These are phyloP conservation scores for Hypoxylon sp. DNA, from an alignment of 2,329 filamentous ascomycete genomes.

Conservation along the genomic window DNA sequence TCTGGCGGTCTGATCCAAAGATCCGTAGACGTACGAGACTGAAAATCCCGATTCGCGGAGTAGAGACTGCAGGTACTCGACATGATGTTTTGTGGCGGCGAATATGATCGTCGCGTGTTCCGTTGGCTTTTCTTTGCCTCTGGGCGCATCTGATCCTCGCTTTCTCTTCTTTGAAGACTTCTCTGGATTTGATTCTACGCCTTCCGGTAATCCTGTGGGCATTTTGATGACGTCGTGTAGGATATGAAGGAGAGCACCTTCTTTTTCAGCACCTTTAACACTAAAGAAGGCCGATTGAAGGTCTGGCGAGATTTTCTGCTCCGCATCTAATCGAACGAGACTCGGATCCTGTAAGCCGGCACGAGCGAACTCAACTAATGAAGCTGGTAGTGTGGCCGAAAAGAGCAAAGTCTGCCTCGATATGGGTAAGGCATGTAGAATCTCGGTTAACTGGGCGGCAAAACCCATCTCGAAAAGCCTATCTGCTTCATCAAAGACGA, in stretches of 20 bases:
- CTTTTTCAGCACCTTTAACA: slow-evolving; percentile 93
- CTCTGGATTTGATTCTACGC: slow-evolving; percentile 63
- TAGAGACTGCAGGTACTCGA: slow-evolving; percentile 90
- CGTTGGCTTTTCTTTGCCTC: slow-evolving; percentile 79
- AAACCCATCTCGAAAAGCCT: slow-evolving; percentile 99
- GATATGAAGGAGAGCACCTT: slow-evolving; percentile 90
- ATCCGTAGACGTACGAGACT: slow-evolving; percentile 94
- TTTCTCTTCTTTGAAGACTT: slow-evolving; percentile 79
- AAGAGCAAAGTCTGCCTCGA: slow-evolving; percentile 93
- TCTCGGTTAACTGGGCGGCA: slow-evolving; percentile 91
- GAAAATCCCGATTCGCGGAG: slow-evolving; percentile 86
- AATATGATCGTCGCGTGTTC: slow-evolving; percentile 96
- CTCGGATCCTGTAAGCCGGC: slow-evolving; percentile 94
- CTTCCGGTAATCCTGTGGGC: slow-evolving; percentile 75
- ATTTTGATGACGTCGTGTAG: slow-evolving; percentile 94
- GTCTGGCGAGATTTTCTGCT: slow-evolving; percentile 96
- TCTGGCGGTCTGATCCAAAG: slow-evolving; percentile 92
- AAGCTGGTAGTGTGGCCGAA: slow-evolving; percentile 94
- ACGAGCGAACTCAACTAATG: slow-evolving; percentile 93
- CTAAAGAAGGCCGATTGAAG: slow-evolving; percentile 96
- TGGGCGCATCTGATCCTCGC: slow-evolving; percentile 68
- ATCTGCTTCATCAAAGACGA: slow-evolving; percentile 98
- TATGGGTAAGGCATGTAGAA: slow-evolving; percentile 87
- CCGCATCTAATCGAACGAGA: slow-evolving; percentile 90
- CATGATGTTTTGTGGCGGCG: slow-evolving; percentile 94